Base-by-base conservation (phyloP, 805 yeast species). In the Huiozyma sinensis region DNA sequence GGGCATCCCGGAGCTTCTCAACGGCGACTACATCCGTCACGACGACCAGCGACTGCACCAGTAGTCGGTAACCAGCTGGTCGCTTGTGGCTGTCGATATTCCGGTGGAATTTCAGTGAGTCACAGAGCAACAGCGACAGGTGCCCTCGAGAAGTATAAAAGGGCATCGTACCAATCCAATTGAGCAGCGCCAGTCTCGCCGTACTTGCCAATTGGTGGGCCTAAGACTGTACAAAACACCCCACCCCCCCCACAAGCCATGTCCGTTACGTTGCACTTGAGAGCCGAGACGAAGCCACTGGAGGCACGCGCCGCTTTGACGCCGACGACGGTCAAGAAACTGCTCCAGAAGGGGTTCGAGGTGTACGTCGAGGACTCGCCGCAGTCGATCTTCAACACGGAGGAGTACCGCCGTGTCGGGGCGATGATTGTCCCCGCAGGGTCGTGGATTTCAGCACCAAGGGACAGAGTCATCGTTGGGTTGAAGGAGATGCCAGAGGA, bases 241-340 rank as follows among this genome's bases (percentile, higher is more conserved):
- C 24, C 24, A 4, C 24, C n/a, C n/a, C n/a, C n/a, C n/a, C n/a
- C n/a, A n/a, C n/a, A 30, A 8, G 12, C 30, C 4, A 49, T 49
- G 54, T 61, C 73, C 51, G 86, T 83, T 33, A 79, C 73, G 42
- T 70, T 92, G 51, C 98, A 92, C 58, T 72, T 92, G 50, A 83
- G 99, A 72, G 97, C 97, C 32, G 98, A 92, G 66, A 84, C 92
- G 57, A 92, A 92, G 77, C 95, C 97, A 28, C 69, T 87, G 58
- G 99, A 92, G 70, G 95, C 94, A 49, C 83, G 98, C 71, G 95
- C 97, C 37, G 97, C 95, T 38, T 73, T 92, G 56, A 88, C 98
- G 1, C 99, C 99, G 32, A 67, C 86, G 37, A 85, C 96, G 36
- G 81, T 95, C 54, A 83, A 85, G 67, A 75, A 80, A 55, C 73